phyloP scores from a whole-genome alignment of 352 stramenopile species.

The Blastocystis sp. region DNA sequence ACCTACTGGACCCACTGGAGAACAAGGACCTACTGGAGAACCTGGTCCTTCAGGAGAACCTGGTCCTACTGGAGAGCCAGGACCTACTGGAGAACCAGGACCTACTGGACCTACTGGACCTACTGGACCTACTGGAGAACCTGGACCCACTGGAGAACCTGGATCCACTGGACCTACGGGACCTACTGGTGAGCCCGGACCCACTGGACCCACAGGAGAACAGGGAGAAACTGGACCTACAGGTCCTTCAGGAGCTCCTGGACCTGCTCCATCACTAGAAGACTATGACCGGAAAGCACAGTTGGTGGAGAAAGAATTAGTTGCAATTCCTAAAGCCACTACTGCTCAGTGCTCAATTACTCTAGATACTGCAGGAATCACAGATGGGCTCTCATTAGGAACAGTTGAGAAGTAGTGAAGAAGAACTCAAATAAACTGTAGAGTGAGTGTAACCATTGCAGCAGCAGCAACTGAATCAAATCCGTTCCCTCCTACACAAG shows the following conservation, averaged over 20 bases:
- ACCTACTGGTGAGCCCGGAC: constrained; percentile 45
- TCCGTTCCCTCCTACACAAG: not conserved
- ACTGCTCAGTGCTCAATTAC: not conserved
- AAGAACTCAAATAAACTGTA: not conserved
- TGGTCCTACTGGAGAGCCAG: constrained; percentile 1
- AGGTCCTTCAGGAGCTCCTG: not conserved
- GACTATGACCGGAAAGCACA: not conserved
- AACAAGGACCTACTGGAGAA: not conserved
- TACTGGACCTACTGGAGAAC: constrained; percentile 4
- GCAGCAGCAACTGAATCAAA: not conserved
- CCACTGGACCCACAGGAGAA: not conserved
- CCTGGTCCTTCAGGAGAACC: constrained; percentile 14
- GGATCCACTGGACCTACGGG: constrained; percentile 25
- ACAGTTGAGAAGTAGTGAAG: not conserved
- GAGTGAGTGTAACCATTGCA: constrained; percentile 2
- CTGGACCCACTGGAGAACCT: not conserved
- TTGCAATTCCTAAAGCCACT: not conserved
- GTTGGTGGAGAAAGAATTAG: not conserved
- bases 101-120: not conserved
- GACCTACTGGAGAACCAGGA: constrained; percentile 36
- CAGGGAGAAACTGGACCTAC: not conserved
- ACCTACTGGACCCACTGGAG: constrained; percentile 2
- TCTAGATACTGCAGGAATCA: not conserved
- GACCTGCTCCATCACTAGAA: not conserved
- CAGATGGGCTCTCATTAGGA: not conserved